Percentiles rank a stretch among this genome's conserved stretches.
Evolutionary conservation across 2,329 filamentous ascomycete species (phyloP).

Genomic region (Fusarium nurragi): DNA sequence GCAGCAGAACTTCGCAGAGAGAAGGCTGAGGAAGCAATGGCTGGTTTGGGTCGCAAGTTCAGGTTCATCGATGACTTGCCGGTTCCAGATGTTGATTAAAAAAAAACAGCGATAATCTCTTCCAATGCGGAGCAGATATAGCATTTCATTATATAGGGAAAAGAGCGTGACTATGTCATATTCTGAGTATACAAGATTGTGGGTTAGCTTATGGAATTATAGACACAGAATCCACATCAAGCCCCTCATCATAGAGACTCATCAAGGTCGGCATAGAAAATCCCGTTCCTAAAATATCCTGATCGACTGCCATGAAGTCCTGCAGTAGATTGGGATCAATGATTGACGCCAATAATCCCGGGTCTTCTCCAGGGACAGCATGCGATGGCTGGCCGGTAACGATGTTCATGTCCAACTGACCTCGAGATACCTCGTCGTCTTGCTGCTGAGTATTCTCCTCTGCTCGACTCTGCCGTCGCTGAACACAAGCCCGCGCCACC

Average conservation of each 20-base stretch:
- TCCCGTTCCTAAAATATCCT: not conserved
- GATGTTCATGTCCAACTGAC: not conserved
- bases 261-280: not conserved
- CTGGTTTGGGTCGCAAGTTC: slow-evolving; percentile 4
- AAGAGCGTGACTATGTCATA: no score
- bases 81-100: slow-evolving; percentile 18
- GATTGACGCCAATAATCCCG: not conserved
- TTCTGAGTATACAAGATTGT: not conserved
- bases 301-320: slow-evolving; percentile 7
- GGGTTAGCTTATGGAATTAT: not conserved
- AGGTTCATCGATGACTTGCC: slow-evolving; percentile 15
- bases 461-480: not conserved
- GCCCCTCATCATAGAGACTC: not conserved
- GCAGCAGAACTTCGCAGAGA: slow-evolving; percentile 11
- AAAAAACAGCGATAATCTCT: not conserved
- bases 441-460: not conserved
- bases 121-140: not conserved
- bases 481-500: not conserved
- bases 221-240: not conserved
- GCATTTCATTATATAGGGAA: not conserved
- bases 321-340: slow-evolving; percentile 3
- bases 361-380: slow-evolving; percentile 3
- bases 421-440: not conserved
- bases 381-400: not conserved
- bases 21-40: slow-evolving; percentile 24